These are phyloP conservation scores for Aurinia saxatilis DNA, from an alignment of 345 rosid species.

Conservation along the genomic window DNA sequence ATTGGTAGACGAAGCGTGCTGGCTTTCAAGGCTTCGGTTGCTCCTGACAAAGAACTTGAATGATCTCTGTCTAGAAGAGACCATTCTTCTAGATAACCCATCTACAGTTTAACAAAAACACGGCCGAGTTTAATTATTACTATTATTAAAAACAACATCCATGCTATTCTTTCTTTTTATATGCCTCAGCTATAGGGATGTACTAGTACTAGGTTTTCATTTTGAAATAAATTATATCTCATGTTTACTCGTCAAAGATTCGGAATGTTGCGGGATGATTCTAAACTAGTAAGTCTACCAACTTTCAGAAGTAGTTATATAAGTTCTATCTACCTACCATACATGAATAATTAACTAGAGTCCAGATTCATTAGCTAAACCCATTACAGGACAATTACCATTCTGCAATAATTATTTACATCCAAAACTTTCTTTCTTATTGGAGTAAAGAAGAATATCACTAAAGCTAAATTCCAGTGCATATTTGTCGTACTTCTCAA, in stretches of 20 bases:
- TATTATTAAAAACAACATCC: neutral
- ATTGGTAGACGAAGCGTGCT: slow-evolving; percentile 95
- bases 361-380: neutral
- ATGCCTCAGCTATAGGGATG: neutral
- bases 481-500: slow-evolving; percentile 1
- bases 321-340: slow-evolving; percentile 10
- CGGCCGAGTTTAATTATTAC: neutral
- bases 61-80: slow-evolving; percentile 59
- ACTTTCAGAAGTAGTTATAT: neutral
- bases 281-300: slow-evolving; percentile 14
- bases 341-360: neutral
- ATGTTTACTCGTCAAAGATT: slow-evolving; percentile 12
- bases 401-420: neutral
- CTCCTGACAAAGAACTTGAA: slow-evolving; percentile 70
- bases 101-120: slow-evolving; percentile 39
- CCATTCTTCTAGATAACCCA: slow-evolving; percentile 68
- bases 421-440: neutral
- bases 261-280: slow-evolving; percentile 13
- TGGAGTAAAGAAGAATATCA: neutral
- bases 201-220: neutral
- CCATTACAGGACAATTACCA: neutral
- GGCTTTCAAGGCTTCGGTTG: slow-evolving; percentile 74
- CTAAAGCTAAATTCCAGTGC: slow-evolving; percentile 5
- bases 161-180: neutral
- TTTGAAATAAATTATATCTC: neutral